These are phyloP conservation scores for Vitis labrusca DNA, from an alignment of 164 flowering plant species.

Conservation along the genomic window DNA sequence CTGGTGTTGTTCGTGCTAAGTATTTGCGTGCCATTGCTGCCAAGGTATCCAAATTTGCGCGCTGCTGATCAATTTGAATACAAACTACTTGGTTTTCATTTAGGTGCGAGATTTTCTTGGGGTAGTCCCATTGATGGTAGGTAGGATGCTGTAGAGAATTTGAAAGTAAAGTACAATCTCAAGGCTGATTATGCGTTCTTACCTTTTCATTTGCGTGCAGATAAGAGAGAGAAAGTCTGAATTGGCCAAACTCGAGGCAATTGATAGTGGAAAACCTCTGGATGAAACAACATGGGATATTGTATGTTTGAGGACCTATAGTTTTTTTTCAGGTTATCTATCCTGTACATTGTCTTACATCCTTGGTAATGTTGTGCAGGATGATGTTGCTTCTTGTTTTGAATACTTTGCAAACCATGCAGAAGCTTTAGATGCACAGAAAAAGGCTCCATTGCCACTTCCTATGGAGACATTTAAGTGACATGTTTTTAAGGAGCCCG, in stretches of 20 bases:
- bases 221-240: constrained; percentile 68
- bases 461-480: constrained; percentile 79
- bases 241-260: constrained; percentile 75
- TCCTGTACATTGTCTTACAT: constrained; percentile 8
- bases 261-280: constrained; percentile 91
- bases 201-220: constrained; percentile 32
- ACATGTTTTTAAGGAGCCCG: constrained; percentile 74
- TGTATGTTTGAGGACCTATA: constrained; percentile 37
- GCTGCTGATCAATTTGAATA: background rate
- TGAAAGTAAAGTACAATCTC: no score
- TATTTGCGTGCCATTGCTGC: constrained; percentile 92
- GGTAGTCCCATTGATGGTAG: background rate
- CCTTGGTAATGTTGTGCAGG: constrained; percentile 47
- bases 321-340: background rate
- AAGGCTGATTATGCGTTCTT: background rate
- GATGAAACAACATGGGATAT: constrained; percentile 98
- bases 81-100: background rate
- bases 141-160: background rate
- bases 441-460: constrained; percentile 71
- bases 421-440: constrained; percentile 82
- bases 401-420: constrained; percentile 95
- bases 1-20: constrained; percentile 93
- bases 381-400: constrained; percentile 96
- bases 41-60: constrained; percentile 45
- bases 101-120: background rate